Evolutionary conservation across 768 basidiomycete genomes (phyloP).

Genomic region (Termitomyces sp.): DNA sequence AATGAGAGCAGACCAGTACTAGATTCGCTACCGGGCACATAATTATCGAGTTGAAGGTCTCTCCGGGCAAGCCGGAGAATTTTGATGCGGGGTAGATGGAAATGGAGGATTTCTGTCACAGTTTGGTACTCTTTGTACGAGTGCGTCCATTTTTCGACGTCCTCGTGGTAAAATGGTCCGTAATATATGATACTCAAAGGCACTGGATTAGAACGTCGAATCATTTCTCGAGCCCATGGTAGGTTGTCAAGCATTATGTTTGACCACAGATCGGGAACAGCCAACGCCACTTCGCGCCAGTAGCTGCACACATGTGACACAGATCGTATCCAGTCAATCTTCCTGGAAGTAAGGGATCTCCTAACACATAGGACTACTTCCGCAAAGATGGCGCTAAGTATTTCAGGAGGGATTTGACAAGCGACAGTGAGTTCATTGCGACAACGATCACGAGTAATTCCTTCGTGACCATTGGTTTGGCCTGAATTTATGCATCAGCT

Average conservation of each 20-base stretch:
- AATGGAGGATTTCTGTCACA: neutral
- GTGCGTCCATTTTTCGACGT: accelerated
- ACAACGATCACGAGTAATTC: neutral
- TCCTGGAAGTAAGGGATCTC: neutral
- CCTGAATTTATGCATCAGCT: neutral
- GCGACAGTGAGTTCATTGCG: neutral
- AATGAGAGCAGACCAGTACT: neutral
- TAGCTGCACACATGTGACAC: neutral
- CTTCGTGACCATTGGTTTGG: neutral
- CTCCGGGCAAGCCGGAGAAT: neutral
- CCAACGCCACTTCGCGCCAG: neutral
- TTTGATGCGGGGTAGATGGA: neutral
- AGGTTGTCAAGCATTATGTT: neutral
- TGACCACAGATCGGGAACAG: neutral
- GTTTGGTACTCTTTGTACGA: neutral
- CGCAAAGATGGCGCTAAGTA: neutral
- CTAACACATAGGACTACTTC: neutral
- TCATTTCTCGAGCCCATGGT: neutral
- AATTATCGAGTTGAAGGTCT: neutral
- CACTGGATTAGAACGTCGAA: neutral
- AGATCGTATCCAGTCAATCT: neutral
- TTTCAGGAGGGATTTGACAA: neutral
- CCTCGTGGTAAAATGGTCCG: neutral
- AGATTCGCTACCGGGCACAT: neutral
- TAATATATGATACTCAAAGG: neutral